Percentiles rank a stretch among this genome's conserved stretches.
phyloP scores from a whole-genome alignment of 768 basidiomycete species.

The Hydnum rufescens region DNA sequence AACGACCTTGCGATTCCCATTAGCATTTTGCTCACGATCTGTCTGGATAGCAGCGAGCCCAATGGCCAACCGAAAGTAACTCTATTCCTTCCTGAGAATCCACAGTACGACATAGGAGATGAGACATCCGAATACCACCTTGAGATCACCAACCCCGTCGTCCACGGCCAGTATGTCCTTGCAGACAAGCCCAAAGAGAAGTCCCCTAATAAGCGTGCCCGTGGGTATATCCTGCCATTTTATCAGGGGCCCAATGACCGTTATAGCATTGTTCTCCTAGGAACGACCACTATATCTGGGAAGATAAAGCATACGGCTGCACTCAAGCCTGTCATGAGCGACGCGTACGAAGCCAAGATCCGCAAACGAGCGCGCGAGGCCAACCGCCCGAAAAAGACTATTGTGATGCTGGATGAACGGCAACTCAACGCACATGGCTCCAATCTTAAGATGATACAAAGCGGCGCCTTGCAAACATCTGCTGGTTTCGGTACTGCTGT shows the following conservation, averaged over 20 bases:
- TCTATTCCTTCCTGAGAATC: slow-evolving; percentile 7
- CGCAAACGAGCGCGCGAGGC: slow-evolving; percentile 7
- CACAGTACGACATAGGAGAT: slow-evolving; percentile 11
- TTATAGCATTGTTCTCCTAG: background rate
- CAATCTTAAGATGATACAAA: slow-evolving; percentile 10
- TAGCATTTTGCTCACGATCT: background rate
- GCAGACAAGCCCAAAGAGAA: slow-evolving; percentile 15
- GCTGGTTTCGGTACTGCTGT: slow-evolving; percentile 3
- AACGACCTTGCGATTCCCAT: background rate
- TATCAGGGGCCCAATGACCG: background rate
- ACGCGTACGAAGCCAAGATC: slow-evolving; percentile 10
- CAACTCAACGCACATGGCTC: background rate
- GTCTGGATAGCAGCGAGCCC: background rate
- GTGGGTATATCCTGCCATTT: background rate
- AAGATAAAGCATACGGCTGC: slow-evolving; percentile 9
- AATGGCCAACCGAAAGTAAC: background rate
- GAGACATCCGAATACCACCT: slow-evolving; percentile 18
- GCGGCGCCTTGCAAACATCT: slow-evolving; percentile 10
- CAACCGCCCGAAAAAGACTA: slow-evolving; percentile 9
- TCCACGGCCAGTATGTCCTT: slow-evolving; percentile 16
- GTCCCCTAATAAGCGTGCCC: slow-evolving; percentile 8
- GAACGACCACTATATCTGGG: slow-evolving; percentile 4
- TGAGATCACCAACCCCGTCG: slow-evolving; percentile 17
- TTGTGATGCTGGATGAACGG: slow-evolving; percentile 10
- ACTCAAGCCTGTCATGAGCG: slow-evolving; percentile 6